These are phyloP conservation scores for Rhizophagus sp. DNA, from an alignment of 192 early-diverging fungal genomes.

Conservation along the genomic window DNA sequence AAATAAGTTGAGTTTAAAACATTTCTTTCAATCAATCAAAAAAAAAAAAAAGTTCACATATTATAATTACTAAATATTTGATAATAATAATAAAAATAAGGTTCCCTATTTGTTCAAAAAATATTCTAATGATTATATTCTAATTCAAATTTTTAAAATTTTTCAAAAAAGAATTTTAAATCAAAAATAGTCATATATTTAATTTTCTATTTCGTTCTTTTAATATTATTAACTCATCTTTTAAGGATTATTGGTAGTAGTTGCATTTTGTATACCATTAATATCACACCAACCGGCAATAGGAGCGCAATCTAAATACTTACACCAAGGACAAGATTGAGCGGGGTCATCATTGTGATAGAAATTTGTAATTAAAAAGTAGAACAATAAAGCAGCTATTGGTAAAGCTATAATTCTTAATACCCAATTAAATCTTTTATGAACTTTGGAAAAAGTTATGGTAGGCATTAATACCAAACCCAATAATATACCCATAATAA, in stretches of 20 bases:
- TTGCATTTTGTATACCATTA: background rate
- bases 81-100: no score
- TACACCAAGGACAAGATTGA: slow-evolving; percentile 62
- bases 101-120: no score
- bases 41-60: no score
- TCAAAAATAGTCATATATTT: no score
- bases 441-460: slow-evolving; percentile 54
- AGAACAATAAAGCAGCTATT: slow-evolving; percentile 45
- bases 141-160: no score
- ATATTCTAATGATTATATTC: no score
- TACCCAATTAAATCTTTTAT: slow-evolving; percentile 39
- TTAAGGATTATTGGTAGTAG: background rate
- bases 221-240: no score
- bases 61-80: no score
- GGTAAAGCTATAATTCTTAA: slow-evolving; percentile 42
- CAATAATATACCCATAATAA: slow-evolving; percentile 62
- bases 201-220: no score
- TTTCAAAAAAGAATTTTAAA: no score
- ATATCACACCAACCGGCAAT: slow-evolving; percentile 57
- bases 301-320: slow-evolving; percentile 55
- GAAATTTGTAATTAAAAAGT: slow-evolving; percentile 47
- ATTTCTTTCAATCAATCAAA: no score
- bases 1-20: no score
- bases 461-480: slow-evolving; percentile 74
- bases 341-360: slow-evolving; percentile 43